phyloP scores from a whole-genome alignment of 441 rosid species.

The Brassica hybrid region DNA sequence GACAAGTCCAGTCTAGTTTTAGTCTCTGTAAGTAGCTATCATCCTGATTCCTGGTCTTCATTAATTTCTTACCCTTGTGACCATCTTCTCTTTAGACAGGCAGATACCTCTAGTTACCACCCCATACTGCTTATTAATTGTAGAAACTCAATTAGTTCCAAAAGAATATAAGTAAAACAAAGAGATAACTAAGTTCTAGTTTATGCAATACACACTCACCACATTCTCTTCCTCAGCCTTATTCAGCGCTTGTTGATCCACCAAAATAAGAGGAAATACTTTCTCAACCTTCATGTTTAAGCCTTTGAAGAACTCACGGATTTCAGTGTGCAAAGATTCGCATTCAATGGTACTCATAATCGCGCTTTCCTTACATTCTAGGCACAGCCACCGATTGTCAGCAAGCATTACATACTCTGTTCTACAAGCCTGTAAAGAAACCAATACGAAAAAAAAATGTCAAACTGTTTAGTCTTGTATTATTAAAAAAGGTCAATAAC shows the following conservation, averaged over 20 bases:
- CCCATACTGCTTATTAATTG: slow-evolving; percentile 51
- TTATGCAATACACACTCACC: slow-evolving; percentile 42
- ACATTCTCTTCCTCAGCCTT: slow-evolving; percentile 87
- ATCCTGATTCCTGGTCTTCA: not conserved
- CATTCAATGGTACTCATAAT: slow-evolving; percentile 80
- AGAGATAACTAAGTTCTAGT: not conserved
- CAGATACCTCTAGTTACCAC: slow-evolving; percentile 95
- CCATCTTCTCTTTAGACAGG: slow-evolving; percentile 79
- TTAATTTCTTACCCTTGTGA: slow-evolving; percentile 59
- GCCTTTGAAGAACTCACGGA: slow-evolving; percentile 77
- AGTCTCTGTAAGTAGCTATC: no score
- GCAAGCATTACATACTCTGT: slow-evolving; percentile 64
- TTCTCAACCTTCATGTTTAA: slow-evolving; percentile 73
- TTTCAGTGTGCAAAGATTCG: slow-evolving; percentile 72
- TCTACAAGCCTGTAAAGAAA: slow-evolving; percentile 59
- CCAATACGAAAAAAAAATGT: not conserved
- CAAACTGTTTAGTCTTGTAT: not conserved
- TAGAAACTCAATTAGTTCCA: not conserved
- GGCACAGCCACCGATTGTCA: slow-evolving; percentile 83
- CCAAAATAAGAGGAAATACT: slow-evolving; percentile 77
- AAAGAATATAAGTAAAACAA: not conserved
- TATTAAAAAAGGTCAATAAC: no score
- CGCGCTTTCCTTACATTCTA: slow-evolving; percentile 75
- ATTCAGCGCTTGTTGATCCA: slow-evolving; percentile 81
- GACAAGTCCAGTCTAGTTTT: no score